Base-by-base conservation (phyloP, 1,284 basidiomycete genomes). In the Tilletia walkeri region DNA sequence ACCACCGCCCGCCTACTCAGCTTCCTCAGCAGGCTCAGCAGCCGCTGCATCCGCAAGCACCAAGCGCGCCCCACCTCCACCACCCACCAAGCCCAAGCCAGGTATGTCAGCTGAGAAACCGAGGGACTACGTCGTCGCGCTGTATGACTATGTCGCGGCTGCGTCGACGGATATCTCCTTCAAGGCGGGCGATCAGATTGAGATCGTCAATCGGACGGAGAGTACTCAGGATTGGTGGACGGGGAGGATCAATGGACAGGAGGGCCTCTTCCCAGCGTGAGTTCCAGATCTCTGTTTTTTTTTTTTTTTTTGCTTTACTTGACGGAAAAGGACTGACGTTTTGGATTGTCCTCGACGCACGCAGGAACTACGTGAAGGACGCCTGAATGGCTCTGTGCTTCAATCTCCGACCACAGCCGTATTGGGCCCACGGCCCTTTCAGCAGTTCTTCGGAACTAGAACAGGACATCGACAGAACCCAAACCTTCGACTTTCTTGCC, bases 151-250 rank as follows among this genome's bases (percentile, higher is more conserved):
- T 83, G 88, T 88, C 45, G 94, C 95, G 2, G 75, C 39, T 41
- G 75, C 75, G 39, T 93, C 92, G 0, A 96, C 96, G 0, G 95
- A 99, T 84, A 86, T 99, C 68, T 91, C 90, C 0, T 99, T 99
- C 86, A 89, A 86, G 70, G 89, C 89, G 1, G 96, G 96, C n/a
- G 95, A 99, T 84, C 86, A 89, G 75, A 98, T 99, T 84, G 93
- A 96, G 85, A 87, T 99, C 68, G 88, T 96, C 39, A 91, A 96
- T 85, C 89, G 90, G 81, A 92, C 92, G 12, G 89, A 88, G 2
- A 94, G 89, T 77, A 85, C 90, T 30, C 94, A 98, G 82, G 96
- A 99, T 82, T 99, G 95, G 95, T 99, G 95, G 95, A 98, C 94
- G 9, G 96, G 95, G 4, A 88, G 88, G 77, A 67, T 98, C 74